Base-by-base conservation (phyloP, 2,329 filamentous ascomycete genomes). In the Penicillium digitatum region DNA sequence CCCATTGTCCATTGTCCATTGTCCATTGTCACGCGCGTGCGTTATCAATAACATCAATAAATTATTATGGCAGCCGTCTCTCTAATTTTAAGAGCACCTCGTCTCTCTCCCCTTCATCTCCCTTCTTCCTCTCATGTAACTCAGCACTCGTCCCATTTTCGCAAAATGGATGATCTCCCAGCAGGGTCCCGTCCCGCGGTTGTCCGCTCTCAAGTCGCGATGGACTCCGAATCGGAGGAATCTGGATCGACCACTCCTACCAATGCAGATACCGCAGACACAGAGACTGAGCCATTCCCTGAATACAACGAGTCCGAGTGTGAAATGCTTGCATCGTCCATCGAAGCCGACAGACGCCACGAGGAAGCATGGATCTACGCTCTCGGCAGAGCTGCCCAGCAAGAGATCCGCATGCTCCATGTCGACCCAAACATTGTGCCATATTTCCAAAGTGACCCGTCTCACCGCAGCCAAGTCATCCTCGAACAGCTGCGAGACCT, bases 281-380 rank as follows among this genome's bases (percentile, higher is more conserved):
- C 24, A 2, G 39, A 42, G 39, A 27, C 54, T 0, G 68, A 70
- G 37, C 61, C 66, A 0, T 71, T 71, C 20, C 68, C 68, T 0
- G 64, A 65, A 11, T 70, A 68, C 45, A 52, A 65, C 38, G 59
- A 65, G 24, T 29, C 35, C 7, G 43, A 48, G 10, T 48, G 50
- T 24, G 43, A 42, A 52, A 51, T 9, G 61, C 5, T 32, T 37
- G 46, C 57, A 40, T 57, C 63, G 24, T 27, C 20, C 2, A 22
- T 48, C 3, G 29, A 40, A 2, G 39, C 51, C 5, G 55, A 68
- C 26, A 47, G 52, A 14, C 43, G 38, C 7, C 49, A 56, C 5
- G 62, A 66, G n/a, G 52, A 59, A 22, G 62, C 61, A 14, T 69
- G 68, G 54, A 57, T 58, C 7, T 39, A 56, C 14, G 66, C 67